Base-by-base conservation (phyloP, 1,139 yeast species). In the Blastobotrys illinoisensis region DNA sequence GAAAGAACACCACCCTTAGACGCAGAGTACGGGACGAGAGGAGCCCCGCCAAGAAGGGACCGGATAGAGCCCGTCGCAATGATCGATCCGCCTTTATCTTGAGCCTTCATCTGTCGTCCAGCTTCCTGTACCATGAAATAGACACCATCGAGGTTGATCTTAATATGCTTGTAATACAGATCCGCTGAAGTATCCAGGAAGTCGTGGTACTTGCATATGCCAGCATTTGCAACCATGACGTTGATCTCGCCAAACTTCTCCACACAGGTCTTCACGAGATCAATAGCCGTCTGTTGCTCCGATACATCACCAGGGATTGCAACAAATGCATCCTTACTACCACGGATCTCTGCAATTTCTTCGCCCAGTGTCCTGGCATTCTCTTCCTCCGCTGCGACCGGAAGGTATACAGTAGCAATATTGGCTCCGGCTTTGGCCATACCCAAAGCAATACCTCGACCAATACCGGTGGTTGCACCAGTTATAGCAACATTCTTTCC, bases 1-100 rank as follows among this genome's bases (percentile, higher is more conserved):
- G 78, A 74, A 50, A 75, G 64, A 44, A 76, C 69, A n/a, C 78
- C 80, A 3, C 78, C 79, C 58, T 76, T 76, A 6, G 80, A 74
- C n/a, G 79, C 77, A 9, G 78, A 74, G 60, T 76, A 76, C 58
- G 75, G 79, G 3, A 75, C 71, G 56, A 75, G 77, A 16, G 52
- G 55, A 23, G 59, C 62, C 13, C 64, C 64, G 9, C 65, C 65
- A 5, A 60, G 60, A 7, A 59, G 54, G 0, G 79, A 79, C 53
- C 76, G 70, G 55, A 76, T 74, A 11, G 62, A 59, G 16, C 63
- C 61, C 2, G 62, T 56, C 7, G 56, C 79, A 47, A 77, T 75
- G 51, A 77, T 76, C 44, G 77, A 73, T 0, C 80, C 80, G n/a
- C 79, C 79, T 48, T 67, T 70, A 1, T 77, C 77, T 56, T 75